phyloP scores from a whole-genome alignment of 371 early-diverging fungal genomes.

The Furculomyces boomerangus region DNA sequence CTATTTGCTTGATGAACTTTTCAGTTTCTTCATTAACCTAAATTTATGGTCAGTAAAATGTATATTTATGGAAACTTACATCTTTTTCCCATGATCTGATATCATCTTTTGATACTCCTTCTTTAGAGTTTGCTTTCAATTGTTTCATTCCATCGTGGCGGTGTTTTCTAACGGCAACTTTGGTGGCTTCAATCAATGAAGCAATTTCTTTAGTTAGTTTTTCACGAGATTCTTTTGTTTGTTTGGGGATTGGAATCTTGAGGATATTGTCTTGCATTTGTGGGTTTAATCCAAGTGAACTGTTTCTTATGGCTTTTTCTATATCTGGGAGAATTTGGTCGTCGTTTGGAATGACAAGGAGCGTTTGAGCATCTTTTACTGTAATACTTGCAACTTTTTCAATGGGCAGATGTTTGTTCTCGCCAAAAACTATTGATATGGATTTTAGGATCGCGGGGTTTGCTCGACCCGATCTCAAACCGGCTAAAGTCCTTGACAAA shows the following conservation, averaged over 20 bases:
- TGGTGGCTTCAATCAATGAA: slow-evolving; percentile 46
- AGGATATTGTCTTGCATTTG: slow-evolving; percentile 45
- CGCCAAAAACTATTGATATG: neutral
- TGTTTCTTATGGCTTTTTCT: slow-evolving; percentile 65
- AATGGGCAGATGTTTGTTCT: neutral
- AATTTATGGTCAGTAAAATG: too few species aligned
- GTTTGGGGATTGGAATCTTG: slow-evolving; percentile 75
- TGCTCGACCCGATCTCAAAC: neutral
- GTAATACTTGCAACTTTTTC: slow-evolving; percentile 53
- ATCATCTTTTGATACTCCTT: slow-evolving; percentile 38
- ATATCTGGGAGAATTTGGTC: slow-evolving; percentile 43
- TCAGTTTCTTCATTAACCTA: slow-evolving; percentile 2
- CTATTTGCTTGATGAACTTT: neutral
- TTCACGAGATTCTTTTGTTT: slow-evolving; percentile 62
- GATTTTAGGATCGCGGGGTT: neutral
- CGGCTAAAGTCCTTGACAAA: neutral
- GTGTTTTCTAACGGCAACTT: slow-evolving; percentile 37
- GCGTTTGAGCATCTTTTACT: slow-evolving; percentile 74
- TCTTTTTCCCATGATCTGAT: slow-evolving; percentile 37
- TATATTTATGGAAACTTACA: too few species aligned
- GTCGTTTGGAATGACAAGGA: slow-evolving; percentile 64
- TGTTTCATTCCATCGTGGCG: slow-evolving; percentile 60
- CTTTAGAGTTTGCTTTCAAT: slow-evolving; percentile 45
- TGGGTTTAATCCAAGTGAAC: slow-evolving; percentile 69
- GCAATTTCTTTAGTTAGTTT: slow-evolving; percentile 46